A percentile compares a stretch with the other conserved stretches of the same genome.
phyloP scores from a whole-genome alignment of 2,329 filamentous ascomycete species.

The Pseudocercospora fijiensis region DNA sequence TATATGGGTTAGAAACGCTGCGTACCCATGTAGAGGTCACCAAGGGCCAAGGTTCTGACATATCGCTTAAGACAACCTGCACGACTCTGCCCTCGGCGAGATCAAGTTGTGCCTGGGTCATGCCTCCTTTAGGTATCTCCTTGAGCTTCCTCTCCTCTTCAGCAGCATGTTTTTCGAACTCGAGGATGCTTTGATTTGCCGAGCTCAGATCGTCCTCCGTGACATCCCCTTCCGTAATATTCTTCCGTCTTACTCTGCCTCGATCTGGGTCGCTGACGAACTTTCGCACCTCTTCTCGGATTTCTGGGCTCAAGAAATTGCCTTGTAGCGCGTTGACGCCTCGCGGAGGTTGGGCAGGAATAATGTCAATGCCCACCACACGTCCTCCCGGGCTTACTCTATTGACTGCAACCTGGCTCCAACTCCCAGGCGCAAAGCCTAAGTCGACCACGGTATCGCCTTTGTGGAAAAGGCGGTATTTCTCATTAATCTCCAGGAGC shows the following conservation, averaged over 20 bases:
- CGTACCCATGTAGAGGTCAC: slow-evolving; percentile 75
- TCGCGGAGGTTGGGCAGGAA: slow-evolving; percentile 84
- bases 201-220: slow-evolving; percentile 45
- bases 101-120: slow-evolving; percentile 29
- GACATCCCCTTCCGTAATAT: slow-evolving; percentile 30
- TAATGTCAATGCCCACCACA: slow-evolving; percentile 88
- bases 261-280: slow-evolving; percentile 68
- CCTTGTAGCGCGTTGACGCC: slow-evolving; percentile 96
- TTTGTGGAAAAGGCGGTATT: slow-evolving; percentile 72
- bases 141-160: slow-evolving; percentile 25
- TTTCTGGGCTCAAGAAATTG: slow-evolving; percentile 74
- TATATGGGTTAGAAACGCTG: slow-evolving; percentile 92
- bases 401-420: slow-evolving; percentile 76
- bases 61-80: slow-evolving; percentile 95
- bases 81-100: slow-evolving; percentile 59
- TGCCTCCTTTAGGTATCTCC: slow-evolving; percentile 16
- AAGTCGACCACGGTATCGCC: slow-evolving; percentile 89
- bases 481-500: slow-evolving; percentile 82
- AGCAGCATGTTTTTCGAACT: slow-evolving; percentile 56
- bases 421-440: slow-evolving; percentile 70
- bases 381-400: slow-evolving; percentile 68
- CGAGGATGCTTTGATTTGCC: slow-evolving; percentile 61
- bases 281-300: slow-evolving; percentile 73
- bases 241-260: slow-evolving; percentile 48
- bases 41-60: slow-evolving; percentile 95